Evolutionary conservation across 2,329 filamentous ascomycete genomes (phyloP).

Genomic region (Hysterium pulicare): DNA sequence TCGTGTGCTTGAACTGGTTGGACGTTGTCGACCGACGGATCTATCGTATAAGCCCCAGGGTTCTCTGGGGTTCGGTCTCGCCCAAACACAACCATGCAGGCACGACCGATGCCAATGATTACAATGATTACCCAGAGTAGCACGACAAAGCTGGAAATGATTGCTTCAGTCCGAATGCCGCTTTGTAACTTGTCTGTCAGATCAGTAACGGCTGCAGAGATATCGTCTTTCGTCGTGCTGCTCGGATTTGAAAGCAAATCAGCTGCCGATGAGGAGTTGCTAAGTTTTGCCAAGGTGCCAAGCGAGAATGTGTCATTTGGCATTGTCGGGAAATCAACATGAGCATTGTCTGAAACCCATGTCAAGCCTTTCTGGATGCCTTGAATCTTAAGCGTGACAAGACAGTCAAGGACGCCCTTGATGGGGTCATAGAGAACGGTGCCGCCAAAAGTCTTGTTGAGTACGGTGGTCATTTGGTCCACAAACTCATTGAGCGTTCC

Average conservation of each 20-base stretch:
- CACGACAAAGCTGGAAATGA: slow-evolving; percentile 73
- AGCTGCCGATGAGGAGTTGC: slow-evolving; percentile 53
- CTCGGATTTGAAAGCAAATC: slow-evolving; percentile 77
- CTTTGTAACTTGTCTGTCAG: slow-evolving; percentile 66
- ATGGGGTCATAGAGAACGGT: slow-evolving; percentile 78
- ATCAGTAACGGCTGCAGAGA: slow-evolving; percentile 69
- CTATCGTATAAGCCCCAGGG: slow-evolving; percentile 47
- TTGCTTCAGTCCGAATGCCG: slow-evolving; percentile 69
- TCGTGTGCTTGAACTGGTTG: slow-evolving; percentile 16
- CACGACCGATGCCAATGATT: slow-evolving; percentile 68
- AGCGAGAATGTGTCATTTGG: slow-evolving; percentile 78
- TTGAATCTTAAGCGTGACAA: slow-evolving; percentile 84
- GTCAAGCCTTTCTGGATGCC: slow-evolving; percentile 84
- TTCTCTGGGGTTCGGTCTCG: slow-evolving; percentile 61
- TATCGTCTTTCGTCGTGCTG: slow-evolving; percentile 72
- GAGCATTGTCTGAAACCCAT: slow-evolving; percentile 85
- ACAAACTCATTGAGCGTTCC: slow-evolving; percentile 80
- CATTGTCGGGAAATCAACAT: slow-evolving; percentile 76
- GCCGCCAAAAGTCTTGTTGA: slow-evolving; percentile 76
- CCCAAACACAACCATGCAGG: slow-evolving; percentile 57
- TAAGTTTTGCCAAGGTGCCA: slow-evolving; percentile 62
- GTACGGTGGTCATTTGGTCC: slow-evolving; percentile 67
- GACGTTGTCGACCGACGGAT: slow-evolving; percentile 21
- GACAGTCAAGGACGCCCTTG: slow-evolving; percentile 74
- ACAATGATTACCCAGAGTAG: slow-evolving; percentile 75